Evolutionary conservation across 2,329 filamentous ascomycete genomes (phyloP).

Genomic region (Fusarium sp.): DNA sequence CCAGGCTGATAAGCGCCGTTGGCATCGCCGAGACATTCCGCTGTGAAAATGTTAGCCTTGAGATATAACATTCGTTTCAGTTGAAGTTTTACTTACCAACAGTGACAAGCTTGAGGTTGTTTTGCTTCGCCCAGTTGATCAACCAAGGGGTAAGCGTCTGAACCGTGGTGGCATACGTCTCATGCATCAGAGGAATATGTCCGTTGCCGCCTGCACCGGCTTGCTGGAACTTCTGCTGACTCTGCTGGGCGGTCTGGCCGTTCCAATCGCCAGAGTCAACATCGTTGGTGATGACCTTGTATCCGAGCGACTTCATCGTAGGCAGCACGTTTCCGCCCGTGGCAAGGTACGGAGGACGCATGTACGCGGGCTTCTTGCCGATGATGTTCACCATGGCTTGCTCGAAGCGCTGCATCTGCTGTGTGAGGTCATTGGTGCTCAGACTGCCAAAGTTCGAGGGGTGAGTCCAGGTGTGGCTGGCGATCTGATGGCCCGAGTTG

Average conservation of each 20-base stretch:
- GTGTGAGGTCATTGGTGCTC: conserved; percentile 52
- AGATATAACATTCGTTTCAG: accelerated
- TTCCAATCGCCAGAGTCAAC: conserved; percentile 73
- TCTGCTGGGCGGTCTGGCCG: conserved; percentile 61
- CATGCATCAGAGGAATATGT: conserved; percentile 70
- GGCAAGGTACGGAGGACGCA: conserved; percentile 63
- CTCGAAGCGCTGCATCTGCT: conserved; percentile 64
- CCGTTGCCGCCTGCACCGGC: conserved; percentile 57
- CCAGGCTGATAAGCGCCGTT: conserved; percentile 27
- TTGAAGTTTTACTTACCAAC: conserved; percentile 55
- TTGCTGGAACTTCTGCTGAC: conserved; percentile 63
- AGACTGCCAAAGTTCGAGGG: conserved; percentile 56
- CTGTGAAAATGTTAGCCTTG: neutral
- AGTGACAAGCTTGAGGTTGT: conserved; percentile 61
- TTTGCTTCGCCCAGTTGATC: conserved; percentile 62
- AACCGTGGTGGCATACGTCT: conserved; percentile 63
- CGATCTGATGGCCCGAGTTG: conserved; percentile 64
- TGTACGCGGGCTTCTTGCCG: conserved; percentile 61
- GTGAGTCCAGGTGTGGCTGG: conserved; percentile 67
- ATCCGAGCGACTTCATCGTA: conserved; percentile 60
- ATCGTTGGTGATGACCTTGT: conserved; percentile 71
- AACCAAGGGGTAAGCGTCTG: conserved; percentile 62
- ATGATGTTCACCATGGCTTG: conserved; percentile 63
- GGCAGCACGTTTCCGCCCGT: conserved; percentile 58
- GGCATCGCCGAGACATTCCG: conserved; percentile 33